Percentiles rank a stretch among this genome's conserved stretches.
phyloP scores from a whole-genome alignment of 257 asterid genomes.

The Prunella vulgaris region DNA sequence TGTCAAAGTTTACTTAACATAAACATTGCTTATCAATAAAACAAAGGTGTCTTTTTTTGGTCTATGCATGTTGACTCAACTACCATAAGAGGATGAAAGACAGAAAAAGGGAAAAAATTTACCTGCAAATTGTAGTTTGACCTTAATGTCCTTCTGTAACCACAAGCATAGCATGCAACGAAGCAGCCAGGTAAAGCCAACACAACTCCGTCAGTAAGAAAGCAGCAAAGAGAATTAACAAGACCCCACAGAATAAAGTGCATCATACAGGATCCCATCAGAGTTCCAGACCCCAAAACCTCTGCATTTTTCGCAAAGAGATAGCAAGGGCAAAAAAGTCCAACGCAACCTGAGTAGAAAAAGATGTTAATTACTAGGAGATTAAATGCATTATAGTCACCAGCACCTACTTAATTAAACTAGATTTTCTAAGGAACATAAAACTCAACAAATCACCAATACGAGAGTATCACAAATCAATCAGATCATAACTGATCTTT shows the following conservation, averaged over 20 bases:
- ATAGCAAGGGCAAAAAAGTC: slow-evolving; percentile 84
- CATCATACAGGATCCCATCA: slow-evolving; percentile 61
- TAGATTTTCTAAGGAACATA: neutral
- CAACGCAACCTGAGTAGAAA: slow-evolving; percentile 61
- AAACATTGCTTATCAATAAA: neutral
- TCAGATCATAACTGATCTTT: neutral
- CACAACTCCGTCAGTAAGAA: slow-evolving; percentile 67
- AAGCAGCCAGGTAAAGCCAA: slow-evolving; percentile 91
- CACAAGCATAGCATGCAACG: slow-evolving; percentile 85
- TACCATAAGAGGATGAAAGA: neutral
- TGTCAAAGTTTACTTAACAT: neutral
- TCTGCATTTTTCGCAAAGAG: slow-evolving; percentile 79
- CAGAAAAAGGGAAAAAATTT: slow-evolving; percentile 9
- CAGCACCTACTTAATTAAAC: neutral
- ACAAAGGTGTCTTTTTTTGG: neutral
- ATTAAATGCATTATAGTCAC: slow-evolving; percentile 4
- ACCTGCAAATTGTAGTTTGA: slow-evolving; percentile 87
- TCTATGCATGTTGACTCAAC: neutral
- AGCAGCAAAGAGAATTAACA: slow-evolving; percentile 67
- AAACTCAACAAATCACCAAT: neutral
- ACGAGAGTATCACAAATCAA: slow-evolving; percentile 4
- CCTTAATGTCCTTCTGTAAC: slow-evolving; percentile 70
- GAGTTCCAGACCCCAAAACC: slow-evolving; percentile 44
- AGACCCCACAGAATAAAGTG: slow-evolving; percentile 76
- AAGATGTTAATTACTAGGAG: slow-evolving; percentile 10